Percentiles rank a stretch among this genome's conserved stretches.
phyloP scores from a whole-genome alignment of 306 rosid species.

The Dalbergia oliveri region DNA sequence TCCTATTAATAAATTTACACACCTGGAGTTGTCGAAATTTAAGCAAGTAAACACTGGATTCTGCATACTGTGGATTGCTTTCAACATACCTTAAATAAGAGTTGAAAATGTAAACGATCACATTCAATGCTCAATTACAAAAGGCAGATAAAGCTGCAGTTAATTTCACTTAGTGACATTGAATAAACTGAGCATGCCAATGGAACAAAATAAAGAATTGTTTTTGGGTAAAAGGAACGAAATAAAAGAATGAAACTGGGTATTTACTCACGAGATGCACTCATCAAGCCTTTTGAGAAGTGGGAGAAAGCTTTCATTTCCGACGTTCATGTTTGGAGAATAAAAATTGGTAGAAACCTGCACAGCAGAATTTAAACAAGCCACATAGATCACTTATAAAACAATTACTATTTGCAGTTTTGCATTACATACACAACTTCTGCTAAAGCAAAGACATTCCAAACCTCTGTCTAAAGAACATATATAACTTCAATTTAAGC shows the following conservation, averaged over 20 bases:
- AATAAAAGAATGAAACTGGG: slow-evolving; percentile 35
- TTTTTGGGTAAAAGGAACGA: neutral
- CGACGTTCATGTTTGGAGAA: slow-evolving; percentile 91
- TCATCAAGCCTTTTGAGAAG: slow-evolving; percentile 96
- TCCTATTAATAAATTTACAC: slow-evolving; percentile 26
- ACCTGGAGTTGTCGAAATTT: slow-evolving; percentile 99
- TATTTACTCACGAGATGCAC: slow-evolving; percentile 88
- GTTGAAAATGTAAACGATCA: slow-evolving; percentile 39
- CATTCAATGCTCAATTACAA: slow-evolving; percentile 23
- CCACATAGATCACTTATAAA: slow-evolving; percentile 36
- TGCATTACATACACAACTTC: slow-evolving; percentile 5
- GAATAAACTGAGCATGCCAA: slow-evolving; percentile 16
- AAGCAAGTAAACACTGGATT: slow-evolving; percentile 95
- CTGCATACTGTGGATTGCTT: slow-evolving; percentile 93
- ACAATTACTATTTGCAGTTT: slow-evolving; percentile 25
- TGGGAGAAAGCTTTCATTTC: slow-evolving; percentile 85
- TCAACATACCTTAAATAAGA: slow-evolving; percentile 81
- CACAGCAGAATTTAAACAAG: slow-evolving; percentile 45
- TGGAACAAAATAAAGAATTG: slow-evolving; percentile 10
- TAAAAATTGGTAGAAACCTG: slow-evolving; percentile 94
- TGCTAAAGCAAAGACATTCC: slow-evolving; percentile 31
- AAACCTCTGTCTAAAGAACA: slow-evolving; percentile 6
- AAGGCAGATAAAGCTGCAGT: slow-evolving; percentile 27
- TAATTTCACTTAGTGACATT: neutral
- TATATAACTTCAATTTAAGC: slow-evolving; percentile 26